Evolutionary conservation across 2,329 filamentous ascomycete genomes (phyloP).

Genomic region (Daldinia sp.): DNA sequence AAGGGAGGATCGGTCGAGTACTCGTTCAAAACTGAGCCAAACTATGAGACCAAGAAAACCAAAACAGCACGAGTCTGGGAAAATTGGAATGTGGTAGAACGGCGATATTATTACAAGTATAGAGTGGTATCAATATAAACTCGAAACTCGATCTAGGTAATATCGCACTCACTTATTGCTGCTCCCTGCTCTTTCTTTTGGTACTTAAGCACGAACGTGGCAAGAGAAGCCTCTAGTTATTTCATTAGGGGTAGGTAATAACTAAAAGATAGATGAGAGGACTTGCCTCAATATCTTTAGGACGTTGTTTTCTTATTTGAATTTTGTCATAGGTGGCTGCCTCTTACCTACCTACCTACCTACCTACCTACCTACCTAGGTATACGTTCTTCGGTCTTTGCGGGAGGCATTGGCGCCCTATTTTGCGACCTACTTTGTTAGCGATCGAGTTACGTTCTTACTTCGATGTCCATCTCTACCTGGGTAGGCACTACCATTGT

Average conservation of each 20-base stretch:
- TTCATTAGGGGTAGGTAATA: neutral
- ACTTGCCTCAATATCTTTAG: neutral
- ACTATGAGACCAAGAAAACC: slow-evolving; percentile 45
- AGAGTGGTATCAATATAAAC: neutral
- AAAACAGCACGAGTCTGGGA: slow-evolving; percentile 37
- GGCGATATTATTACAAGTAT: slow-evolving; percentile 14
- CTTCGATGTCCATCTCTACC: too few relatives aligned
- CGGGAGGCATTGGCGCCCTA: too few relatives aligned
- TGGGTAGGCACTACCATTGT: too few relatives aligned
- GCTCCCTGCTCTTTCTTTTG: neutral
- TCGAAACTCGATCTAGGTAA: neutral
- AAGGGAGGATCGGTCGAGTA: slow-evolving; percentile 9
- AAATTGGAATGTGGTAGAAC: slow-evolving; percentile 33
- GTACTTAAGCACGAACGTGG: neutral
- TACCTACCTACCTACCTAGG: too few relatives aligned
- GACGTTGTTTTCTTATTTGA: neutral
- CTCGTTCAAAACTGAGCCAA: slow-evolving; percentile 42
- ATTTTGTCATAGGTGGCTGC: neutral
- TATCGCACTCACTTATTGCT: neutral
- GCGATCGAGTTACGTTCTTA: too few relatives aligned
- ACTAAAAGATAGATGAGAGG: neutral
- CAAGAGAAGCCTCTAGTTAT: neutral
- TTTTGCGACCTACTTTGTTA: too few relatives aligned
- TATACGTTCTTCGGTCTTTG: too few relatives aligned
- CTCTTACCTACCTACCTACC: too few relatives aligned